Evolutionary conservation across 169 alveolate species (phyloP).

Genomic region (Plasmodium coatneyi): DNA sequence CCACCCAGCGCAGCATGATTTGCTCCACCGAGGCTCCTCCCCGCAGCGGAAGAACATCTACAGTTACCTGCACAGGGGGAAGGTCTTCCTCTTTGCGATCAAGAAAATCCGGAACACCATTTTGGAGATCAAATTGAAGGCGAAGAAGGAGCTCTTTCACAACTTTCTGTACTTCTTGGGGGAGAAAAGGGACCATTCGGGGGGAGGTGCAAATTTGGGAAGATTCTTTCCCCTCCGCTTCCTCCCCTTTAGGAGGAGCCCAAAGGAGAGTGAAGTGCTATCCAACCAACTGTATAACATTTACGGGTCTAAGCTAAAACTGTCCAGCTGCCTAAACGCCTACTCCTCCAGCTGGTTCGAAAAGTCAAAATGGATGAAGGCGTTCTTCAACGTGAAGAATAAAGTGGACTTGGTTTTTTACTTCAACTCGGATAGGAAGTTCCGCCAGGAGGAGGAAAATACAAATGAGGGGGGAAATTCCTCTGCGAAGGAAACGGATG

Average conservation of each 20-base stretch:
- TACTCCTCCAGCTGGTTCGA: constrained; percentile 33
- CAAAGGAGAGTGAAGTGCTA: neutral
- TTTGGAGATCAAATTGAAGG: constrained; percentile 43
- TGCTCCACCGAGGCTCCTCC: neutral
- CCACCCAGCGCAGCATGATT: neutral
- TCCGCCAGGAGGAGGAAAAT: neutral
- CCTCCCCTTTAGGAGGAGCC: constrained; percentile 1
- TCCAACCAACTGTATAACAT: constrained; percentile 40
- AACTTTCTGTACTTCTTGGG: constrained; percentile 58
- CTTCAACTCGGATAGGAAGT: constrained; percentile 28
- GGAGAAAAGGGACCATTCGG: neutral
- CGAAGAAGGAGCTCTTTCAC: constrained; percentile 43
- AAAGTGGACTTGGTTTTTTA: constrained; percentile 48
- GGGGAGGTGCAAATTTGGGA: neutral
- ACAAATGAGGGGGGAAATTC: neutral
- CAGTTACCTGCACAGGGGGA: constrained; percentile 39
- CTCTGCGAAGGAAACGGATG: neutral
- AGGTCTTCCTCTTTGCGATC: constrained; percentile 39
- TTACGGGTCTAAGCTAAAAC: constrained; percentile 38
- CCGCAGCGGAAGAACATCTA: constrained; percentile 32
- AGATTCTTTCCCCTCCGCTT: neutral
- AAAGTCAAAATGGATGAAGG: constrained; percentile 32
- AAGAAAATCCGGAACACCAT: constrained; percentile 28
- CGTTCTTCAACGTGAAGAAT: constrained; percentile 53
- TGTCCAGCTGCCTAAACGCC: constrained; percentile 38